Evolutionary conservation across 225 moss, liverwort and hornwort genomes (phyloP), one percentile per base, ranked within the genome.

Genomic region (Rhytidiadelphus loreus): DNA sequence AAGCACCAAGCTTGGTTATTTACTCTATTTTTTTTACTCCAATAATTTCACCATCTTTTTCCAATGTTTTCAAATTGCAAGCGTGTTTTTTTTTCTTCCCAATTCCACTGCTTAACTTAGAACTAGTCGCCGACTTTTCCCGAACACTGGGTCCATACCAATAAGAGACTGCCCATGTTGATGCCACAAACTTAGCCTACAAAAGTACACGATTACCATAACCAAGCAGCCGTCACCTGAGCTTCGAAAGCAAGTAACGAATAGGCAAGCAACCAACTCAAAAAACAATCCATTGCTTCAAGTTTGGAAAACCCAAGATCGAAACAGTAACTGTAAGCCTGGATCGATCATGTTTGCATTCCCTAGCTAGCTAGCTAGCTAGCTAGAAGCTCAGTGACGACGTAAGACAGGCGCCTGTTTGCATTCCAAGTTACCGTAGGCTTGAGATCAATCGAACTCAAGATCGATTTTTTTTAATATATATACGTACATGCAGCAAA

Each of bases 1-100:
- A 69, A 69, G 14, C 11, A 12, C 5, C 1, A 0, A n/a, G 13
- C n/a, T 5, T 1, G 1, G 1, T 24, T 24, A 24, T 5, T 25
- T 25, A 25, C 25, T 41, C 9, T 26, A 16, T n/a, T n/a, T n/a
- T n/a, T n/a, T n/a, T n/a, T n/a, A n/a, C n/a, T n/a, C n/a, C n/a
- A n/a, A n/a, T n/a, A 14, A 29, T 35, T 32, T 23, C 7, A n/a
- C 13, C 1, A 2, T 23, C n/a, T 66, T 68, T 68, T 23, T 3
- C 25, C 1, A 1, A 25, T 69, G 25, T 70, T 41, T 69, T 41
- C 15, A 25, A 25, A 70, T 70, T 41, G 5, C 70, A 41, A 26
- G 25, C 4, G 1, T 0, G 48, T 25, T 70, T 41, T 41, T 43
- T 41, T 70, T 41, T 41, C 26, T 41, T 15, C 25, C 41, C 26